A percentile compares a stretch with the other conserved stretches of the same genome.
These are phyloP conservation scores for Lecanosticta acicola DNA, from an alignment of 2,329 filamentous ascomycete species.

Conservation along the genomic window DNA sequence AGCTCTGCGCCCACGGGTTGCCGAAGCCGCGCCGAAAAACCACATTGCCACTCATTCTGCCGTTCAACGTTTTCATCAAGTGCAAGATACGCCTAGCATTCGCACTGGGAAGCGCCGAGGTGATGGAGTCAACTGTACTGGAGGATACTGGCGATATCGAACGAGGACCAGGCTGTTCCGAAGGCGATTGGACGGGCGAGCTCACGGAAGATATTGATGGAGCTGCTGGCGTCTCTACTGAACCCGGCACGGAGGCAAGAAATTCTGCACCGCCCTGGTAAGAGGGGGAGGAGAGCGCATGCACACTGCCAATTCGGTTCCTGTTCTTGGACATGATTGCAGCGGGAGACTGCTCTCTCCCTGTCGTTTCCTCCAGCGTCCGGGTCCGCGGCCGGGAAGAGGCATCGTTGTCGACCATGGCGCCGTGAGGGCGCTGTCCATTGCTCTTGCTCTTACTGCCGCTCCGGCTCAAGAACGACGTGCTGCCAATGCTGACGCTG, in stretches of 20 bases:
- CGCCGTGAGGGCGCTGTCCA: conserved; percentile 19
- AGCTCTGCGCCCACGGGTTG: conserved; percentile 63
- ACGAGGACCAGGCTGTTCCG: conserved; percentile 19
- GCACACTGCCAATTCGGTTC: conserved; percentile 65
- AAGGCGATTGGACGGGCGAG: conserved; percentile 22
- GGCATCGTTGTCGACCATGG: conserved; percentile 16
- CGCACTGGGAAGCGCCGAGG: conserved; percentile 38
- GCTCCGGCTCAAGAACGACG: conserved; percentile 19
- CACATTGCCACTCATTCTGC: conserved; percentile 72
- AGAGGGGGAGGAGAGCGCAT: conserved; percentile 55
- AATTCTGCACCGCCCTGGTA: conserved; percentile 37
- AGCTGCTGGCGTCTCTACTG: conserved; percentile 23
- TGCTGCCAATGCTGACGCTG: conserved; percentile 15
- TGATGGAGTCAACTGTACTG: conserved; percentile 25
- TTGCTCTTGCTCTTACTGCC: conserved; percentile 27
- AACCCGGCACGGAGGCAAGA: conserved; percentile 29
- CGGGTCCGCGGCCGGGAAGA: conserved; percentile 43
- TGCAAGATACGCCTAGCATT: conserved; percentile 63
- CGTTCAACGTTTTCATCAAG: conserved; percentile 71
- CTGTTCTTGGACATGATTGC: conserved; percentile 45
- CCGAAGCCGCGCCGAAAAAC: conserved; percentile 61
- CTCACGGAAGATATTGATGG: conserved; percentile 30
- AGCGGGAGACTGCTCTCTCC: conserved; percentile 38
- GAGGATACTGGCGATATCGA: conserved; percentile 30
- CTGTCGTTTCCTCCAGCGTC: conserved; percentile 44